Evolutionary conservation across 768 basidiomycete species (phyloP).

Genomic region (Boletus huronensis): DNA sequence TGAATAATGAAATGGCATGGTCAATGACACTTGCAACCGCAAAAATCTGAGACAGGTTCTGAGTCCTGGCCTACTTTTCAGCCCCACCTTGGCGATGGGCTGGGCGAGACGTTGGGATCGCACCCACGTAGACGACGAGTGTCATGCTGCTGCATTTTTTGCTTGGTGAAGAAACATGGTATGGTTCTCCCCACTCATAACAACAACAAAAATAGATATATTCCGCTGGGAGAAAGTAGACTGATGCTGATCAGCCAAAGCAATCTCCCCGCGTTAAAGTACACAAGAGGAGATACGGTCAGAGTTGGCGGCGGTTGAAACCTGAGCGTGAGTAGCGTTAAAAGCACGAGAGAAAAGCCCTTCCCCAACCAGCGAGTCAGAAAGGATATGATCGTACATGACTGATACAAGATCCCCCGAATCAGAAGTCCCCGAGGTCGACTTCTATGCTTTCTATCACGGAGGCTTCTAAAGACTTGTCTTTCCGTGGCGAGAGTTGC

Average conservation of each 20-base stretch:
- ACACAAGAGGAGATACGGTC: neutral
- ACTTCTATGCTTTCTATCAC: conserved; percentile 68
- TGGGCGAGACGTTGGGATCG: no score
- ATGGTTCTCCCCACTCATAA: neutral
- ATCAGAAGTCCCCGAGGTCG: conserved; percentile 74
- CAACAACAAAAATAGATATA: neutral
- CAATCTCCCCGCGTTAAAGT: conserved; percentile 2
- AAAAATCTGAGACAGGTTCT: neutral
- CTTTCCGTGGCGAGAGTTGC: conserved; percentile 27
- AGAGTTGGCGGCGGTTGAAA: neutral
- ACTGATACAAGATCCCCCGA: neutral
- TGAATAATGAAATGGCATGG: conserved; percentile 5
- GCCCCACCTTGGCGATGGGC: no score
- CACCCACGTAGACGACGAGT: neutral
- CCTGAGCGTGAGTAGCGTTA: neutral
- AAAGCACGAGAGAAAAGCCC: neutral
- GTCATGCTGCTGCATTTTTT: neutral
- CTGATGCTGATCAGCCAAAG: conserved; percentile 4
- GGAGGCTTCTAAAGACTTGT: conserved; percentile 50
- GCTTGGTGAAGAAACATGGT: neutral
- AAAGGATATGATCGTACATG: conserved; percentile 2
- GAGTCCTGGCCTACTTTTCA: no score
- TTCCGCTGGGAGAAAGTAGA: neutral
- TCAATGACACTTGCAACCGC: neutral
- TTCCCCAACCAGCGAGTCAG: neutral